Conservation (phyloP, 2,329 filamentous ascomycete genomes). For the Emericellopsis atlantica region DNA sequence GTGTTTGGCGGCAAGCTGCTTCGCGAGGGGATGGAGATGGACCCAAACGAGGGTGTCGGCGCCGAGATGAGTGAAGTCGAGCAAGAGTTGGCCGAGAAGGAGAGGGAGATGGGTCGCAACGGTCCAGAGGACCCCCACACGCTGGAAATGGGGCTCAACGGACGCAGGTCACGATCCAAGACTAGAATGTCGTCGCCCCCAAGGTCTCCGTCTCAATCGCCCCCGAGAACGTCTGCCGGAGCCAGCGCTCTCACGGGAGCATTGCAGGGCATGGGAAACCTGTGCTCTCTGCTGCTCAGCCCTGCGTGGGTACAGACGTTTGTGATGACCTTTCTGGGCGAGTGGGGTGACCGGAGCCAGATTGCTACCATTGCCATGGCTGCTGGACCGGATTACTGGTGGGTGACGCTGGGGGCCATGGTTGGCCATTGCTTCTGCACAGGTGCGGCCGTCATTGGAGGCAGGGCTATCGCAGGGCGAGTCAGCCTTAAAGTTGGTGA, state of each 20-base stretch:
- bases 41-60: conserved; percentile 77
- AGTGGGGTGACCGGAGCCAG: conserved; percentile 96
- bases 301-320: conserved; percentile 99
- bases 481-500: conserved; percentile 94
- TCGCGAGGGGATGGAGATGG: conserved; percentile 79
- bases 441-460: conserved; percentile 80
- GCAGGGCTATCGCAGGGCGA: conserved; percentile 79
- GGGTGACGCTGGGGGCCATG: conserved; percentile 84
- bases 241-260: conserved; percentile 22
- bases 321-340: conserved; percentile 95
- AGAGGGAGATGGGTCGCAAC: conserved; percentile 58
- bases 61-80: conserved; percentile 98
- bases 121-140: conserved; percentile 60
- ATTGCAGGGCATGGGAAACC: conserved; percentile 63
- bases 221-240: conserved; percentile 42
- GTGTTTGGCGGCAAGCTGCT: conserved; percentile 79
- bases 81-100: conserved; percentile 84
- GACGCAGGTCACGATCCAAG: conserved; percentile 55
- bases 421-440: conserved; percentile 84
- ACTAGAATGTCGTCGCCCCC: conserved; percentile 70
- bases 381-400: conserved; percentile 97
- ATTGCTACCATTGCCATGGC: conserved; percentile 99
- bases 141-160: conserved; percentile 65
- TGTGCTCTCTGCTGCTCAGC: conserved; percentile 77
- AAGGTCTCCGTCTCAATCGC: conserved; percentile 68